A percentile compares a stretch with the other conserved stretches of the same genome.
Conservation (phyloP, 2,329 filamentous ascomycete species). For the Fusarium continuum region DNA sequence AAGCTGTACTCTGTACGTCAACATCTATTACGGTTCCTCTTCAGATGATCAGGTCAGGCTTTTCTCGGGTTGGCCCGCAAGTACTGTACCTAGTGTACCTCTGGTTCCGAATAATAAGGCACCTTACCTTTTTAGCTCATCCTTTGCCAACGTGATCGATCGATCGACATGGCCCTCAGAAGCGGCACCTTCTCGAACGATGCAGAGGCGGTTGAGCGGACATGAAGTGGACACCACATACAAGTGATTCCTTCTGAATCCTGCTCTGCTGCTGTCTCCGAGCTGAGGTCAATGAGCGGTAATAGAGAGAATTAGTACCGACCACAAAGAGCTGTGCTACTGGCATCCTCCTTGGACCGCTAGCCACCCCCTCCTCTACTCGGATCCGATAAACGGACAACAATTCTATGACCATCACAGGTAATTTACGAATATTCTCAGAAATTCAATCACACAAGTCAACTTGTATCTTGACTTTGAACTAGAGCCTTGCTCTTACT, state of each 20-base stretch:
- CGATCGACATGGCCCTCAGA: constrained; percentile 18
- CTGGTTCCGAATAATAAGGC: constrained; percentile 2
- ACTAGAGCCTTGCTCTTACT: not conserved
- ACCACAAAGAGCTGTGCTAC: not conserved
- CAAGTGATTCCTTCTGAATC: not conserved
- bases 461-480: not conserved
- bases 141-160: constrained; percentile 20
- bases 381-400: constrained; percentile 13
- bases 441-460: not conserved
- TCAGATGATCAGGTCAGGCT: not conserved
- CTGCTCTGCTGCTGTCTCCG: not conserved
- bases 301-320: not conserved
- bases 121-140: not conserved
- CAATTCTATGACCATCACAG: not conserved
- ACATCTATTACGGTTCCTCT: not conserved
- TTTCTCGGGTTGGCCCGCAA: not conserved
- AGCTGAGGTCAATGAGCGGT: not conserved
- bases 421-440: constrained; percentile 8
- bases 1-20: constrained; percentile 2
- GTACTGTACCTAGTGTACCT: not conserved
- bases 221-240: not conserved
- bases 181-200: constrained; percentile 1
- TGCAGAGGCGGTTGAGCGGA: not conserved
- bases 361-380: not conserved
- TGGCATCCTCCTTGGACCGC: not conserved